Evolutionary conservation across 768 basidiomycete species (phyloP).

Genomic region (Dacryopinax primogenitus): DNA sequence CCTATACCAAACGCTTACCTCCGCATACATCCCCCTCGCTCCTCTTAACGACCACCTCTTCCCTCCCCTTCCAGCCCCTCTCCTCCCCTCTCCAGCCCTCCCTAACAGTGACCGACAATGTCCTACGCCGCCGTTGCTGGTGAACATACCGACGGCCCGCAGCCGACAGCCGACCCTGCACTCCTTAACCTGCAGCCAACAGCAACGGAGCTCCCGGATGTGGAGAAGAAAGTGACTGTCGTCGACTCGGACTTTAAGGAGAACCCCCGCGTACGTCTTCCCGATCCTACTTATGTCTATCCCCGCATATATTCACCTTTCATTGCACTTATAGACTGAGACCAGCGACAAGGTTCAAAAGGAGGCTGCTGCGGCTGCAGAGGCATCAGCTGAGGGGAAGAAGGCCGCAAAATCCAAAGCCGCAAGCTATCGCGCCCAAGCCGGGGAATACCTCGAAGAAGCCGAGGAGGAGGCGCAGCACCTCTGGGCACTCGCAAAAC

Average conservation of each 20-base stretch:
- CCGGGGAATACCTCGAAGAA: conserved; percentile 32
- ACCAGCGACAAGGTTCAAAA: conserved; percentile 14
- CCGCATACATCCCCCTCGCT: background rate
- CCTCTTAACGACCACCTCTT: background rate
- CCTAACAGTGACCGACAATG: conserved; percentile 30
- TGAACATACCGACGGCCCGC: conserved; percentile 30
- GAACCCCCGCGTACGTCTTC: conserved; percentile 34
- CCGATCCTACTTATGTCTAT: conserved; percentile 16
- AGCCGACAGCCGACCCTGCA: conserved; percentile 54
- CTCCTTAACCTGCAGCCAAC: conserved; percentile 43
- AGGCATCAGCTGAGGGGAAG: conserved; percentile 16
- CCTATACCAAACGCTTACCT: background rate
- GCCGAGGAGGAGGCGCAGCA: conserved; percentile 41
- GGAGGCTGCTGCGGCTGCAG: conserved; percentile 8
- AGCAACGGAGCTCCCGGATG: conserved; percentile 27
- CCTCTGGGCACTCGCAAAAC: conserved; percentile 40
- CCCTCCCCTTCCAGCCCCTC: background rate
- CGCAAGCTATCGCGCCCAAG: conserved; percentile 23
- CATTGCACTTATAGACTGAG: conserved; percentile 8
- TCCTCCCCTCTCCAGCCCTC: conserved; percentile 1
- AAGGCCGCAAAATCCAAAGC: conserved; percentile 13
- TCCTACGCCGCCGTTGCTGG: conserved; percentile 61
- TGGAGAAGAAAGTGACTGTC: conserved; percentile 40
- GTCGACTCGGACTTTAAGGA: conserved; percentile 40
- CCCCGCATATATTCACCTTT: background rate